These are phyloP conservation scores for Urtica urens DNA, from an alignment of 306 rosid genomes.

Conservation along the genomic window DNA sequence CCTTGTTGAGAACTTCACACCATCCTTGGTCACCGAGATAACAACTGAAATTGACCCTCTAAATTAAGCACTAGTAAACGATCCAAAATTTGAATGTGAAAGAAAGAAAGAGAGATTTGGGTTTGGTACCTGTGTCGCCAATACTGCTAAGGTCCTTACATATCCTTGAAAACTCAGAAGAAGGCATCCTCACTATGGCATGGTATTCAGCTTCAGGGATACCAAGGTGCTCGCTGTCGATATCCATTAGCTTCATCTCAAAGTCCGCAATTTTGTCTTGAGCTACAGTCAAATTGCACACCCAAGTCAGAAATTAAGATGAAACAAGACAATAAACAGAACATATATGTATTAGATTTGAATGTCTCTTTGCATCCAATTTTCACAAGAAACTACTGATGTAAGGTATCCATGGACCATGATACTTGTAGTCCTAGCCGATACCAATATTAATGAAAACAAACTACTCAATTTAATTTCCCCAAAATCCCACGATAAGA, in stretches of 20 bases:
- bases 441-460: too few species aligned
- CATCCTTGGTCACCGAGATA: constrained; percentile 85
- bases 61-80: too few species aligned
- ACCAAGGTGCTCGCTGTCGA: constrained; percentile 92
- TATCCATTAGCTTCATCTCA: constrained; percentile 98
- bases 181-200: constrained; percentile 89
- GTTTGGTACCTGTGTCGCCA: constrained; percentile 91
- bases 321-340: background rate
- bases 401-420: too few species aligned
- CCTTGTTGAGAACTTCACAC: constrained; percentile 87
- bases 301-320: background rate
- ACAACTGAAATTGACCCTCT: too few species aligned
- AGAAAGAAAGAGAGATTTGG: too few species aligned
- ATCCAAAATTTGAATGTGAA: background rate
- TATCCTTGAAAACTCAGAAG: constrained; percentile 76
- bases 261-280: constrained; percentile 89
- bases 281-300: constrained; percentile 12
- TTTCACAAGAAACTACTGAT: too few species aligned
- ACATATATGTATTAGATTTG: background rate
- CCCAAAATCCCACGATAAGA: background rate
- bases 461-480: background rate
- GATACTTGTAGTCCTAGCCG: too few species aligned
- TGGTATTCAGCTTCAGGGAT: constrained; percentile 93
- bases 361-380: too few species aligned
- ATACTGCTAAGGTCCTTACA: constrained; percentile 87